Conservation (phyloP, 306 rosid genomes). For the Prunus fruticosa region DNA sequence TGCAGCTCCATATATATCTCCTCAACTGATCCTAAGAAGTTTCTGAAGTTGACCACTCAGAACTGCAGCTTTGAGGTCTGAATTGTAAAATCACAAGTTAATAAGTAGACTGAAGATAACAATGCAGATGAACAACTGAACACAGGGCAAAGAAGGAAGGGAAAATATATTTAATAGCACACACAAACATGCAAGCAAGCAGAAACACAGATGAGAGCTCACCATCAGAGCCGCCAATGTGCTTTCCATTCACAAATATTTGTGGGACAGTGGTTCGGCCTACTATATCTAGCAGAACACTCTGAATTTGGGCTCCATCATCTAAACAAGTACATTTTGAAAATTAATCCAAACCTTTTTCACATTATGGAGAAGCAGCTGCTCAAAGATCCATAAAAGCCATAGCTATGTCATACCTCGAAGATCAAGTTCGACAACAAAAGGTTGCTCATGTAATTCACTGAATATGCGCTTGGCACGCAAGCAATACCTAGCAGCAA, state of each 20-base stretch:
- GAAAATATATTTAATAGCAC: slow-evolving; percentile 2
- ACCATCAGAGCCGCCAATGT: slow-evolving; percentile 93
- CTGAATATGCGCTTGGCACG: slow-evolving; percentile 70
- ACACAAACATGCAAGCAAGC: neutral
- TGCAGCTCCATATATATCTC: slow-evolving; percentile 8
- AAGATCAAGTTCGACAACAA: slow-evolving; percentile 82
- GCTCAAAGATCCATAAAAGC: neutral
- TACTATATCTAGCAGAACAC: slow-evolving; percentile 65
- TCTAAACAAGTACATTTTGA: slow-evolving; percentile 37
- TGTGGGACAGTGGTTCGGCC: slow-evolving; percentile 88
- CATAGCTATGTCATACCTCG: slow-evolving; percentile 48
- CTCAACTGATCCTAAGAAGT: slow-evolving; percentile 63
- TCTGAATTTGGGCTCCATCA: slow-evolving; percentile 75
- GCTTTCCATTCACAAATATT: slow-evolving; percentile 84
- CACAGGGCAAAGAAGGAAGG: neutral
- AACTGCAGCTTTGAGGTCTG: slow-evolving; percentile 75
- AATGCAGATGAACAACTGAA: neutral
- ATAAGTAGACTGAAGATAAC: neutral
- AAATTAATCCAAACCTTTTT: neutral
- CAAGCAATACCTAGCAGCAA: slow-evolving; percentile 58
- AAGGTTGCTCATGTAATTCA: slow-evolving; percentile 65
- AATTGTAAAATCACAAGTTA: neutral
- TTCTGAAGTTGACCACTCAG: slow-evolving; percentile 74
- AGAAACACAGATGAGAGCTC: slow-evolving; percentile 29
- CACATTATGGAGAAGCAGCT: neutral